phyloP scores from a whole-genome alignment of 2,329 filamentous ascomycete species.

The Emmonsiellopsis sp. region DNA sequence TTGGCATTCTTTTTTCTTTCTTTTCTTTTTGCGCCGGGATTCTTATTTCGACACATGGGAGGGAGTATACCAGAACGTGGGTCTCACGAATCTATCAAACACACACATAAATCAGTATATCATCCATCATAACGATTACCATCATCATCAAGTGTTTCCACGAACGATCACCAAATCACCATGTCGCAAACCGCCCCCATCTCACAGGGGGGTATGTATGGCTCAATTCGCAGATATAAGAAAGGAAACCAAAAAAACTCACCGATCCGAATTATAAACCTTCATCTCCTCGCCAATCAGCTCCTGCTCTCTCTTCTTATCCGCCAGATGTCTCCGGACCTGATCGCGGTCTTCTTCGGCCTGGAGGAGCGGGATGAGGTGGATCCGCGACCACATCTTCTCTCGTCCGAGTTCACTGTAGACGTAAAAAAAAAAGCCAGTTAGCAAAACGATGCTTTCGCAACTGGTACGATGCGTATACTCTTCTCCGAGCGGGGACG shows the following conservation, averaged over 20 bases:
- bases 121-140: background rate
- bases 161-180: slow-evolving; percentile 4
- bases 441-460: too few species aligned
- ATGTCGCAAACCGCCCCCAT: background rate
- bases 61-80: slow-evolving; percentile 69
- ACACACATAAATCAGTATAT: background rate
- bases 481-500: too few species aligned
- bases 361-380: slow-evolving; percentile 86
- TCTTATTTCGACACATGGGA: slow-evolving; percentile 48
- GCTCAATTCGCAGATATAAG: background rate
- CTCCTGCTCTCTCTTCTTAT: slow-evolving; percentile 83
- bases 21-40: too few species aligned
- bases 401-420: slow-evolving; percentile 82
- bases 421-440: background rate
- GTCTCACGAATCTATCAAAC: slow-evolving; percentile 60
- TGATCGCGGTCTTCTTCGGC: slow-evolving; percentile 95
- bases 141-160: too few species aligned
- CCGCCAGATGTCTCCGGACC: slow-evolving; percentile 75
- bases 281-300: slow-evolving; percentile 73
- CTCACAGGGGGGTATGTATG: background rate
- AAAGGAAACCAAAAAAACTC: slow-evolving; percentile 25
- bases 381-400: slow-evolving; percentile 96
- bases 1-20: too few species aligned
- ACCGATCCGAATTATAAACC: slow-evolving; percentile 86
- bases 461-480: too few species aligned